Conservation (phyloP, 345 rosid genomes). For the Rhodomyrtus tomentosa region DNA sequence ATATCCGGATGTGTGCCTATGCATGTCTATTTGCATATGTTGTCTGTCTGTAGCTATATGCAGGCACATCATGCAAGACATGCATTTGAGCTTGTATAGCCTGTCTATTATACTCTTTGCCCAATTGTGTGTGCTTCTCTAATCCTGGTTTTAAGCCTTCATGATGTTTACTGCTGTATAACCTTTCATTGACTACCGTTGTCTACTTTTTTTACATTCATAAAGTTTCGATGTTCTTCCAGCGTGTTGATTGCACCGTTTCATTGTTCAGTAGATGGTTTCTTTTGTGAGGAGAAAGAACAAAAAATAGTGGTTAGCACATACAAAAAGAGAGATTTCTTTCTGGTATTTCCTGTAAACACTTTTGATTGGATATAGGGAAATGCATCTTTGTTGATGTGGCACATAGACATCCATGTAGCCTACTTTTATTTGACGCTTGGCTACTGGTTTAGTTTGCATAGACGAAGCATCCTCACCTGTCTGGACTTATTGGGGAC, state of each 20-base stretch:
- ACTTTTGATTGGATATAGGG: not conserved
- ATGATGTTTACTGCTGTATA: not conserved
- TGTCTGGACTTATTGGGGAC: not conserved
- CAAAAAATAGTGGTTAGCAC: not conserved
- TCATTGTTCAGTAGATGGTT: not conserved
- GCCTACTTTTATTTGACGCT: not conserved
- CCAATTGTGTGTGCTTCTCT: not conserved
- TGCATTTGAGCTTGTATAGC: not conserved
- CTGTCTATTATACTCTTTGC: not conserved
- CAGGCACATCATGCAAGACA: not conserved
- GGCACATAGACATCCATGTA: not conserved
- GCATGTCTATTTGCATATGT: not conserved
- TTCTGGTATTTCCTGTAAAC: not conserved
- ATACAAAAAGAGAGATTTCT: not conserved
- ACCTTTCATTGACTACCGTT: not conserved
- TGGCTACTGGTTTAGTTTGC: not conserved
- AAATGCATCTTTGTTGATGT: not conserved
- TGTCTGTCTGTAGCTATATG: not conserved
- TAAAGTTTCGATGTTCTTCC: not conserved
- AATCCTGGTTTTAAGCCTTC: not conserved
- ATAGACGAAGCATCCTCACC: not conserved
- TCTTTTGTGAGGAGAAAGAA: not conserved
- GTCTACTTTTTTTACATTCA: not conserved
- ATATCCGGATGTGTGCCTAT: not conserved
- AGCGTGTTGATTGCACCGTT: not conserved